Evolutionary conservation across 257 asterid species (phyloP).

Genomic region (Capsicum chinense): DNA sequence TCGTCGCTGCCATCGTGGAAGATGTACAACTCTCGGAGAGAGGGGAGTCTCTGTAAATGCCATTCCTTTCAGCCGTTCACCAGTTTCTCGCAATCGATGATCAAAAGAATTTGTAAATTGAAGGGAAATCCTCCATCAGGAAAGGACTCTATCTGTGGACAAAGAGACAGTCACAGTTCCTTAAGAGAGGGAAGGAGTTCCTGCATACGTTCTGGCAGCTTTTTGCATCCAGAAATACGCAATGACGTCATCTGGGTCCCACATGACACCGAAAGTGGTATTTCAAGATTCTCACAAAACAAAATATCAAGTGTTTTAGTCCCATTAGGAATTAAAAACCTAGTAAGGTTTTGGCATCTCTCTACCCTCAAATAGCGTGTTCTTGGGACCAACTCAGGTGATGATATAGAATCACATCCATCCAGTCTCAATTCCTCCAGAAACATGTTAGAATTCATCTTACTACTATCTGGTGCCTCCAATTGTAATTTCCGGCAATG

Average conservation of each 20-base stretch:
- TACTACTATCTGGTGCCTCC: no score
- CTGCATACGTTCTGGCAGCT: neutral
- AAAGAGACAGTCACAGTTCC: neutral
- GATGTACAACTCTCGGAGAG: accelerated
- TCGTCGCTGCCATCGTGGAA: neutral
- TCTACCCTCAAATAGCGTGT: accelerated
- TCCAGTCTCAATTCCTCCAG: no score
- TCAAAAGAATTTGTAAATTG: neutral
- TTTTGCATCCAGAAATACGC: neutral
- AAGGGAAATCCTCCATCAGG: constrained; percentile 24
- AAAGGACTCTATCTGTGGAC: constrained; percentile 29
- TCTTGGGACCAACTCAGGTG: no score
- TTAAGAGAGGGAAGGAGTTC: neutral
- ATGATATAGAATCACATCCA: no score
- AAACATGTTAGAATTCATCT: no score
- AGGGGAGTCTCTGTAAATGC: neutral
- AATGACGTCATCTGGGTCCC: neutral
- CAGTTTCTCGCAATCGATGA: neutral
- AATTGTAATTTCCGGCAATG: no score
- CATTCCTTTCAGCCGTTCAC: neutral
- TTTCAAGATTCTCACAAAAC: neutral
- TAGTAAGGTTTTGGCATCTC: no score
- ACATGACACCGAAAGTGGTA: neutral
- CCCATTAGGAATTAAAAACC: no score
- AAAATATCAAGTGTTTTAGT: neutral